Evolutionary conservation across 768 basidiomycete species (phyloP).

Genomic region (Auriscalpium orientale): DNA sequence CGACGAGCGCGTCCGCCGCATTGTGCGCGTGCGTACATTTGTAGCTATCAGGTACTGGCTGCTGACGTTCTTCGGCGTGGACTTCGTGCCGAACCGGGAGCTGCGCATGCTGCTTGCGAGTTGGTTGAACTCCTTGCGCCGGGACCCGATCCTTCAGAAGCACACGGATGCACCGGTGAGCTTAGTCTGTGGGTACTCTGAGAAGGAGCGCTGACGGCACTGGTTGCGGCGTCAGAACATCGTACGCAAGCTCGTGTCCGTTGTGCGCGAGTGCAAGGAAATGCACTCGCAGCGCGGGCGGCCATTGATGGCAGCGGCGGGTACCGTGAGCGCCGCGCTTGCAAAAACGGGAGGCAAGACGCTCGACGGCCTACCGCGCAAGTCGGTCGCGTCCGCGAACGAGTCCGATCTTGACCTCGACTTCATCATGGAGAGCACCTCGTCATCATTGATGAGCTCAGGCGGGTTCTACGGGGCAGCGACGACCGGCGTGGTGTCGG

Average conservation of each 20-base stretch:
- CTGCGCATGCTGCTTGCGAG: slow-evolving; percentile 63
- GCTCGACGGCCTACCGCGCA: slow-evolving; percentile 19
- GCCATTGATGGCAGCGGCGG: slow-evolving; percentile 29
- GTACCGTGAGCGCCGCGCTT: background rate
- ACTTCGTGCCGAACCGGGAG: slow-evolving; percentile 78
- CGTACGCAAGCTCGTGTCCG: slow-evolving; percentile 74
- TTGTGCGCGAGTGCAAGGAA: slow-evolving; percentile 75
- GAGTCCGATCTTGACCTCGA: slow-evolving; percentile 77
- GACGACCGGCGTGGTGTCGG: background rate
- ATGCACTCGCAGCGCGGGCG: slow-evolving; percentile 31
- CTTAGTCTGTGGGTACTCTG: slow-evolving; percentile 8
- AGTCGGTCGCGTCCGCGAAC: slow-evolving; percentile 29
- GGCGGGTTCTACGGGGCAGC: background rate
- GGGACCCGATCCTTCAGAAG: slow-evolving; percentile 61
- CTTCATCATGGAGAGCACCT: slow-evolving; percentile 50
- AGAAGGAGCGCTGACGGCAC: slow-evolving; percentile 1
- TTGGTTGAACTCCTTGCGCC: slow-evolving; percentile 75
- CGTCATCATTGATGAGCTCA: background rate
- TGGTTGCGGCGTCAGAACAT: slow-evolving; percentile 45
- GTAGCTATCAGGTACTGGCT: slow-evolving; percentile 89
- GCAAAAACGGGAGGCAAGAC: background rate
- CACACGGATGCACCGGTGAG: slow-evolving; percentile 68
- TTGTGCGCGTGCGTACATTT: slow-evolving; percentile 84
- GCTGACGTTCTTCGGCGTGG: slow-evolving; percentile 81
- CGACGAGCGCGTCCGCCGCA: slow-evolving; percentile 65